phyloP scores from a whole-genome alignment of 257 asterid species.

The Solanum rostratum region DNA sequence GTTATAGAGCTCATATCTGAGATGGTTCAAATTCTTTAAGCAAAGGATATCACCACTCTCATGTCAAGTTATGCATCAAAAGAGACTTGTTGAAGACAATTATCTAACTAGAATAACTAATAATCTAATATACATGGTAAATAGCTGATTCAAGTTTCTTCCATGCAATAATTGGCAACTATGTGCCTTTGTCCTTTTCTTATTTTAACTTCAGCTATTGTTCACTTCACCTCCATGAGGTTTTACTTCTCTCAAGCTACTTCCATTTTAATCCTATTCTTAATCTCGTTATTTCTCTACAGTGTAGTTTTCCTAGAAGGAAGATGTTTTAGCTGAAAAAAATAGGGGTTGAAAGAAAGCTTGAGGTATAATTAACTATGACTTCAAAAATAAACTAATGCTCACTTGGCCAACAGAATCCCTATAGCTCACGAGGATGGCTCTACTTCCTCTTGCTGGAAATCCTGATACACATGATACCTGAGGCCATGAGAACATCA shows the following conservation, averaged over 20 bases:
- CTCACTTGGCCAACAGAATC: conserved; percentile 57
- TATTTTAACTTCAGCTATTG: background rate
- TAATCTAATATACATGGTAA: background rate
- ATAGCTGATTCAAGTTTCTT: background rate
- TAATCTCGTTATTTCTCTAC: background rate
- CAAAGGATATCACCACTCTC: background rate
- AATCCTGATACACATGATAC: conserved; percentile 61
- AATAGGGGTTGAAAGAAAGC: background rate
- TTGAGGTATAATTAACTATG: background rate
- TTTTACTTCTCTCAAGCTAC: background rate
- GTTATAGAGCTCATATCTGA: background rate
- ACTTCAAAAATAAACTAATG: background rate
- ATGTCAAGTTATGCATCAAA: background rate
- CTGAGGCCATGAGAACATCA: conserved; percentile 88
- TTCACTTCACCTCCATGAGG: background rate
- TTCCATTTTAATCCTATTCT: background rate
- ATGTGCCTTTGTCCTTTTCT: background rate
- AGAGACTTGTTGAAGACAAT: background rate
- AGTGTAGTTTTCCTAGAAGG: background rate
- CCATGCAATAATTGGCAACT: background rate
- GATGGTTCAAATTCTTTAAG: background rate
- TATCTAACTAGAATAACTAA: background rate
- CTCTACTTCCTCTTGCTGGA: conserved; percentile 68
- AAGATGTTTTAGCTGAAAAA: background rate
- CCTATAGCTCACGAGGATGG: conserved; percentile 62